Evolutionary conservation across 148 eudicot species (phyloP).

Genomic region (Rhododendron molle): DNA sequence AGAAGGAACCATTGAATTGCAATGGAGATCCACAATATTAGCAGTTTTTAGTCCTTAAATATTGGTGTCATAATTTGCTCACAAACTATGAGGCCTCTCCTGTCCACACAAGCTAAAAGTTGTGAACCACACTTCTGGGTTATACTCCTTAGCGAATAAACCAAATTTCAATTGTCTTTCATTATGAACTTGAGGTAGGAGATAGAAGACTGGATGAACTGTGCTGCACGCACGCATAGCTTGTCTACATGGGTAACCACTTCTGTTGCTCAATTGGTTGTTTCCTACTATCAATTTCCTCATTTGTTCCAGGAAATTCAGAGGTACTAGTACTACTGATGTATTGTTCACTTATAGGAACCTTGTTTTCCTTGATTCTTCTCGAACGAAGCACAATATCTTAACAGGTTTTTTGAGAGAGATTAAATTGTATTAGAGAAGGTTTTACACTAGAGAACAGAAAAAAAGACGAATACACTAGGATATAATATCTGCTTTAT

Average conservation of each 20-base stretch:
- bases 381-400: not conserved
- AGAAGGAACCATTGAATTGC: not conserved
- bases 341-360: not conserved
- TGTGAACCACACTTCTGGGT: not conserved
- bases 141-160: not conserved
- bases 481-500: not conserved
- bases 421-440: not conserved
- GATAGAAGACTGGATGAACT: not conserved
- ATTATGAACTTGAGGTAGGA: constrained; percentile 1
- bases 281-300: not conserved
- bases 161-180: not conserved
- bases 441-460: not conserved
- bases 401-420: not conserved
- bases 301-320: not conserved
- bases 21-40: not conserved
- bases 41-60: not conserved
- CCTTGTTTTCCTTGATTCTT: not conserved
- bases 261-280: not conserved
- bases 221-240: not conserved
- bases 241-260: not conserved
- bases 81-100: not conserved
- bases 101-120: not conserved
- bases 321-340: not conserved
- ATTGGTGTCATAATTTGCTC: not conserved
- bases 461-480: not conserved